These are phyloP conservation scores for Penicillium robsamsonii DNA, from an alignment of 495 filamentous ascomycete species.

Conservation along the genomic window DNA sequence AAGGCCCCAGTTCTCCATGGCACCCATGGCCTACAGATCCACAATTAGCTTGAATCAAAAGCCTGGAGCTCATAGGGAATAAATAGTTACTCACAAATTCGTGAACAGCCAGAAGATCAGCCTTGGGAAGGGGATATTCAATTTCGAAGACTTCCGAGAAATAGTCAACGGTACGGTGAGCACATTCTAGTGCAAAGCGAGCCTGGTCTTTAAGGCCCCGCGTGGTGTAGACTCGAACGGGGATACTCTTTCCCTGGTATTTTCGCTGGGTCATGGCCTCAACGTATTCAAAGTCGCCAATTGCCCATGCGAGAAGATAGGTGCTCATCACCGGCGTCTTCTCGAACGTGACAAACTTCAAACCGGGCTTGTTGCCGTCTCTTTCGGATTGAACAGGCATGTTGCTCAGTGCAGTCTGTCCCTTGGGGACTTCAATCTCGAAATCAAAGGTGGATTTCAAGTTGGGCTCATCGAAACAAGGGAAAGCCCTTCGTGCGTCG, in stretches of 20 bases:
- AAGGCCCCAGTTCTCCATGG: conserved; percentile 90
- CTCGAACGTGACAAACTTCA: conserved; percentile 82
- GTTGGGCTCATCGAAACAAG: conserved; percentile 97
- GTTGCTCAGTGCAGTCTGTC: conserved; percentile 86
- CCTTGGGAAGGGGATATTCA: conserved; percentile 94
- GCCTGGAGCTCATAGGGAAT: not conserved
- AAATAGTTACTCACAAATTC: conserved; percentile 68
- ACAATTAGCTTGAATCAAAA: conserved; percentile 27
- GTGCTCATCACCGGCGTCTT: conserved; percentile 92
- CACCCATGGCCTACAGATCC: conserved; percentile 58
- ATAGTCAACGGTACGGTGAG: conserved; percentile 85
- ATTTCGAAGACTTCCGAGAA: conserved; percentile 92
- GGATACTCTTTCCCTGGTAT: conserved; percentile 84
- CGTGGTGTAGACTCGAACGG: conserved; percentile 95
- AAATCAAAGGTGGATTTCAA: conserved; percentile 95
- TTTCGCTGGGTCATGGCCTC: conserved; percentile 83
- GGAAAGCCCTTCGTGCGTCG: conserved; percentile 90
- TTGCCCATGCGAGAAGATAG: conserved; percentile 94
- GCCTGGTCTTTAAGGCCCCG: conserved; percentile 86
- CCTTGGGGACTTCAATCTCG: conserved; percentile 82
- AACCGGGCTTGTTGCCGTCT: conserved; percentile 55
- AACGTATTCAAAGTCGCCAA: conserved; percentile 95
- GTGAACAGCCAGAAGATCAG: conserved; percentile 92
- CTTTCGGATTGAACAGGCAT: conserved; percentile 78
- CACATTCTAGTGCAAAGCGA: conserved; percentile 79